Conservation (phyloP, 2,329 filamentous ascomycete genomes). For the Alternaria alternata region DNA sequence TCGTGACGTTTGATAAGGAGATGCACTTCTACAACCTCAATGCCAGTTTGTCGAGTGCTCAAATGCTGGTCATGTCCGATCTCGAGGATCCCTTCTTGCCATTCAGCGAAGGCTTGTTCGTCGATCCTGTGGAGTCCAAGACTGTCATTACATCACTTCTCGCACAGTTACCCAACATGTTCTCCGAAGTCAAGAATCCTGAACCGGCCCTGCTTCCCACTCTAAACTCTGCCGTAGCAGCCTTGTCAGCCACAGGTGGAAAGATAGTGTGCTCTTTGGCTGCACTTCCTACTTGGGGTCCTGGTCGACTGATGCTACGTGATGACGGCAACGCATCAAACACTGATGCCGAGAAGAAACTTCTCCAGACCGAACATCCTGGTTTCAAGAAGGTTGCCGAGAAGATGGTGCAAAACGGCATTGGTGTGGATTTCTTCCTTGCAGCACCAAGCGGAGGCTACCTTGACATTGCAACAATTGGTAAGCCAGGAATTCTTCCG, state of each 20-base stretch:
- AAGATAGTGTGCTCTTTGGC: slow-evolving; percentile 90
- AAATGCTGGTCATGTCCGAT: slow-evolving; percentile 99
- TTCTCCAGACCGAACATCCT: slow-evolving; percentile 89
- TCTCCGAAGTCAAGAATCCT: slow-evolving; percentile 85
- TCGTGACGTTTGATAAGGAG: slow-evolving; percentile 95
- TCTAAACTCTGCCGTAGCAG: slow-evolving; percentile 82
- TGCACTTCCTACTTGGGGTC: slow-evolving; percentile 90
- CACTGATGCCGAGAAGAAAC: slow-evolving; percentile 89
- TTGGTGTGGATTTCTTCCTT: slow-evolving; percentile 94
- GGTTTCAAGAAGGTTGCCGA: slow-evolving; percentile 86
- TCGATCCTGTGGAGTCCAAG: slow-evolving; percentile 91
- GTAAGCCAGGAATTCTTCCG: slow-evolving; percentile 54
- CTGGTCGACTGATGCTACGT: slow-evolving; percentile 81
- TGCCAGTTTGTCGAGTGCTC: slow-evolving; percentile 79
- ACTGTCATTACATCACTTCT: slow-evolving; percentile 88
- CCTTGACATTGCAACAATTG: slow-evolving; percentile 90
- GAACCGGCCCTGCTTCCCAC: slow-evolving; percentile 88
- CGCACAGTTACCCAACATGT: slow-evolving; percentile 81
- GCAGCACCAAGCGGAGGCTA: slow-evolving; percentile 90
- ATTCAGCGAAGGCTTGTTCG: slow-evolving; percentile 88
- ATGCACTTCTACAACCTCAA: slow-evolving; percentile 98
- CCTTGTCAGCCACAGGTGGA: slow-evolving; percentile 85
- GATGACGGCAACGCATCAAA: slow-evolving; percentile 80
- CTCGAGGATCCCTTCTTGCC: slow-evolving; percentile 96
- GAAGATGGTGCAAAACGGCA: slow-evolving; percentile 85